Base-by-base conservation (phyloP, 2,329 filamentous ascomycete genomes). In the Beauveria varroae region DNA sequence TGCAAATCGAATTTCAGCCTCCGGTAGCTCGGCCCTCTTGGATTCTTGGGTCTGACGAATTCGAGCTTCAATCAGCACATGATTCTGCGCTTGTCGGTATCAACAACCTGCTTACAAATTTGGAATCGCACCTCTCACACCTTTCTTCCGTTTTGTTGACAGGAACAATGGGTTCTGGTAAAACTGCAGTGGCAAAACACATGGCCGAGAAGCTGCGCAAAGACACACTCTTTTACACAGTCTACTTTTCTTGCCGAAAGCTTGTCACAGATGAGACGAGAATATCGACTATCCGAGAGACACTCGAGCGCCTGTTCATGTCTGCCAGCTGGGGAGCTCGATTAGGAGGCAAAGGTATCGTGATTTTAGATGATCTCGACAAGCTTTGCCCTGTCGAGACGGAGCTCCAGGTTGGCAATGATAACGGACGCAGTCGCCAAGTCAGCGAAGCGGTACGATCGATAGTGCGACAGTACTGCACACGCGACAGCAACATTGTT, bases 311-410 rank as follows among this genome's bases (percentile, higher is more conserved):
- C 18, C 75, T 96, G 2, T 98, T 99, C 71, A 91, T 95, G 79
- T 83, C 86, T 22, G 95, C 95, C 3, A 88, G 90, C 47, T 99
- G 95, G 95, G 92, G 91, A 43, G 91, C 93, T 41, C 84, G 93
- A 63, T 81, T 95, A 0, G 93, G 92, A 24, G 95, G 95, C 5
- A 87, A 86, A 64, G 85, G 93, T 0, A 72, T 98, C 3, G 90
- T 99, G 22, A 85, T 99, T 54, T 79, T 99, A 1, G 95, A 99
- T 69, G 95, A 99, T 69, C 76, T 99, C 7, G 95, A 99, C 74
- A 91, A 91, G 69, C 80, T 99, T 1, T 98, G 93, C 70, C 93
- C 95, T 0, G 88, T 87, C 1, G 96, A 99, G 74, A 97, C 93
- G 0, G 95, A 99, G 72, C 81, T 99, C 14, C 91, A 97, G 73